Evolutionary conservation across 345 rosid species (phyloP), one percentile per base, ranked within the genome.

Genomic region (Populus pruinosa): DNA sequence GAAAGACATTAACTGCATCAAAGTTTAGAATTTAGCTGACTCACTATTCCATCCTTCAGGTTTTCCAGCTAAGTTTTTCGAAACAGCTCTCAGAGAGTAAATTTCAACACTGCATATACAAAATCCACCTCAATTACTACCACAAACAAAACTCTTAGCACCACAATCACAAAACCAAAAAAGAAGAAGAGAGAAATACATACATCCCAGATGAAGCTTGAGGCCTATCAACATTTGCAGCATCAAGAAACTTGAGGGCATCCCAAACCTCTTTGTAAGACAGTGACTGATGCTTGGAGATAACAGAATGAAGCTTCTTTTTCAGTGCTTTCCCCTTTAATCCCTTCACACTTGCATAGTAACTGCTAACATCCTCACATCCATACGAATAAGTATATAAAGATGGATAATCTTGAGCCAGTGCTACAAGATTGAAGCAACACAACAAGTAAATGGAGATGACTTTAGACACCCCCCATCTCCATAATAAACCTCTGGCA

Each of bases 241-340:
- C 80, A 38, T 70, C 80, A 18, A 77, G 80, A 64, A 77, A 59
- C 80, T 43, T 70, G 75, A 77, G 75, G 29, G 69, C 80, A 70
- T 70, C 74, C 80, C 80, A 77, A 33, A 77, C 80, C 69, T 77
- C 78, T 76, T 35, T 56, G 70, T 77, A 77, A 67, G 80, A 61
- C 69, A 70, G 33, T 33, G 68, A 70, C 31, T 39, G 80, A 4
- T 77, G 80, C 39, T 44, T 10, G 33, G 68, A 23, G 65, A 77
- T 59, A 27, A 69, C 27, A 11, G 69, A 69, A 77, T 77, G 27
- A 23, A 77, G 67, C 53, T 77, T 70, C 14, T 59, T 77, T 38
- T 29, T 62, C 18, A 77, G 79, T 47, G 67, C 69, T 3, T 77
- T 44, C 27, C 69, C 79, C 41, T 70, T 29, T 5, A 71, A 69